Percentiles rank a stretch among this genome's conserved stretches.
Evolutionary conservation across 306 rosid genomes (phyloP).

Genomic region (Urtica urens): DNA sequence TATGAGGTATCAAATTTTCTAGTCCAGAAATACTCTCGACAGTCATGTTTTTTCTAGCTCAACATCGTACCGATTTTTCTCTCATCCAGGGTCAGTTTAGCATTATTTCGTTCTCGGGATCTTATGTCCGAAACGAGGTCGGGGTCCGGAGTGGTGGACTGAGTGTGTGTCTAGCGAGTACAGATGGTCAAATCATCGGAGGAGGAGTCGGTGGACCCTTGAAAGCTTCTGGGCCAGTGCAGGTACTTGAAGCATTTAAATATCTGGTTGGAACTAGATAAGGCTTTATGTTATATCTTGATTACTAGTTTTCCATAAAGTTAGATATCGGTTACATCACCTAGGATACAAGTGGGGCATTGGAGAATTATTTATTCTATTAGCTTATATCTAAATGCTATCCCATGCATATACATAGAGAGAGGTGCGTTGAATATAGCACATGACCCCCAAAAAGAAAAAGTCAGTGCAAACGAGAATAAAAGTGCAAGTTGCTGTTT

Average conservation of each 20-base stretch:
- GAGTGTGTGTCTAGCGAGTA: constrained; percentile 67
- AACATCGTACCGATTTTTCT: constrained; percentile 11
- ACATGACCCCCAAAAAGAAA: background rate
- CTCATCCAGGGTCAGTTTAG: constrained; percentile 73
- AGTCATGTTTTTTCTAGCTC: constrained; percentile 11
- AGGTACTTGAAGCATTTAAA: too few species aligned
- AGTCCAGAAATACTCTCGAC: constrained; percentile 3
- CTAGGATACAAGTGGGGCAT: constrained; percentile 5
- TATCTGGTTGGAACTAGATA: background rate
- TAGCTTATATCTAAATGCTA: background rate
- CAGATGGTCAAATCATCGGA: constrained; percentile 88
- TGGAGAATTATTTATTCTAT: background rate
- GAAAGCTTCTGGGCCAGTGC: constrained; percentile 90
- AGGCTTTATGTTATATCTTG: background rate
- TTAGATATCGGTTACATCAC: background rate
- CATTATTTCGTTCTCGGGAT: constrained; percentile 80
- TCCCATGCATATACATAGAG: background rate
- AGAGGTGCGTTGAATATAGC: constrained; percentile 6
- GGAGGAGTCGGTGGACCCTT: constrained; percentile 96
- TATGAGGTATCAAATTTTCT: constrained; percentile 50
- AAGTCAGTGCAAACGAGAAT: background rate
- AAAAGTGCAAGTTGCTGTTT: constrained; percentile 2
- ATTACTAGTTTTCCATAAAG: background rate
- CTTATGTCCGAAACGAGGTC: constrained; percentile 64
- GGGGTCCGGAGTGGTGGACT: constrained; percentile 77